A percentile compares a stretch with the other conserved stretches of the same genome.
These are phyloP conservation scores for Neopestalotiopsis sp. DNA, from an alignment of 2,329 filamentous ascomycete genomes.

Conservation along the genomic window DNA sequence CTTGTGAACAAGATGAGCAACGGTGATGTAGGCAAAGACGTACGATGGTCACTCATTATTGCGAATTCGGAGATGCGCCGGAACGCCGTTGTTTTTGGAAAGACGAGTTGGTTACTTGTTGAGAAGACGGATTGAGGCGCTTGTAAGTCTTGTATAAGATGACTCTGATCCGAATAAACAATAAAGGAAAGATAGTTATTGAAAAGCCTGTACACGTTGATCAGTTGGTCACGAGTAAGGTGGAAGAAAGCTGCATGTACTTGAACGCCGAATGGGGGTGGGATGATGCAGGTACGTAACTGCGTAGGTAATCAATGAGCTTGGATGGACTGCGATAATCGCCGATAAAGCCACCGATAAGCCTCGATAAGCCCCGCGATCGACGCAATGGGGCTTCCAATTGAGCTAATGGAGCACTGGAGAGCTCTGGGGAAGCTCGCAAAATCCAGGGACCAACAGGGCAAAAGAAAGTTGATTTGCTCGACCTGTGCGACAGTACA, in stretches of 20 bases:
- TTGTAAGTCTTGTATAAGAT: not conserved
- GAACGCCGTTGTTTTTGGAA: not conserved
- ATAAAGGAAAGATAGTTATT: not conserved
- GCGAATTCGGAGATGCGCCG: constrained; percentile 20
- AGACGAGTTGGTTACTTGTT: not conserved
- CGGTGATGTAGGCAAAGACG: constrained; percentile 16
- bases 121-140: not conserved
- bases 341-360: not conserved
- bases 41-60: constrained; percentile 46
- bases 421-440: not conserved
- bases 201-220: no score
- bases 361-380: not conserved
- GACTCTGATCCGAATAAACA: not conserved
- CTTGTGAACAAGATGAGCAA: not conserved
- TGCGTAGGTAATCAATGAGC: not conserved
- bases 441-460: not conserved
- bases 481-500: not conserved
- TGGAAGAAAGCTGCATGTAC: not conserved
- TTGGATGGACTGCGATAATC: not conserved
- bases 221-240: not conserved
- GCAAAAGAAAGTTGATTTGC: not conserved
- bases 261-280: not conserved
- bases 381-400: not conserved
- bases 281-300: not conserved
- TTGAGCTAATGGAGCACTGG: not conserved